Conservation (phyloP, 169 alveolate species). For the Plasmodium reichenowi region DNA sequence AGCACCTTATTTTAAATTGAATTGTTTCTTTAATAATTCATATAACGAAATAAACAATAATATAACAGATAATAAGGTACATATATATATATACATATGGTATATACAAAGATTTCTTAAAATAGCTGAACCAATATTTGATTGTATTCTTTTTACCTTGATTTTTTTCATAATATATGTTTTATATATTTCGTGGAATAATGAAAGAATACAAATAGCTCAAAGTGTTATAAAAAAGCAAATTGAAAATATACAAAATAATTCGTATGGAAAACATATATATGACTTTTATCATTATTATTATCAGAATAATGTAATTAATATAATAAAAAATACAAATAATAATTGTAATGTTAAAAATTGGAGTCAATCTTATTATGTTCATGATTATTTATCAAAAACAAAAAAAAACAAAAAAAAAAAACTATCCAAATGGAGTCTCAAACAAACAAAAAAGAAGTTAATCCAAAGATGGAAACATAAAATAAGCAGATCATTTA, state of each 20-base stretch:
- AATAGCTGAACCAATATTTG: conserved; percentile 74
- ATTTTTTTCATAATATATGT: conserved; percentile 17
- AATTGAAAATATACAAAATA: conserved; percentile 9
- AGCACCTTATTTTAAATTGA: conserved; percentile 37
- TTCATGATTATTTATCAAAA: conserved; percentile 8
- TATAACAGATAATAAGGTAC: too few relatives aligned
- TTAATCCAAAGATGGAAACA: neutral
- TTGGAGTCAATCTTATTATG: neutral
- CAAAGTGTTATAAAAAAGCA: conserved; percentile 45
- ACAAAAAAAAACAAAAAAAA: conserved; percentile 12
- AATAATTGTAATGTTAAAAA: neutral
- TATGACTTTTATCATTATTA: conserved; percentile 57
- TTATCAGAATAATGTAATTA: conserved; percentile 40
- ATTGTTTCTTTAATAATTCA: conserved; percentile 44
- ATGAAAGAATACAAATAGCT: conserved; percentile 15
- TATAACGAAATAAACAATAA: neutral
- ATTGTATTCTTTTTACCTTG: conserved; percentile 24
- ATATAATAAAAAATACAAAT: conserved; percentile 36
- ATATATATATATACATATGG: conserved; percentile 56
- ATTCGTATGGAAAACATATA: conserved; percentile 25
- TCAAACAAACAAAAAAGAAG: too few relatives aligned
- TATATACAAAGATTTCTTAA: conserved; percentile 70
- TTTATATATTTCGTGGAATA: conserved; percentile 30
- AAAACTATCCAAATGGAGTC: too few relatives aligned
- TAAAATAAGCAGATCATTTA: neutral